phyloP scores from a whole-genome alignment of 352 stramenopile species.

The Pythium volutum region DNA sequence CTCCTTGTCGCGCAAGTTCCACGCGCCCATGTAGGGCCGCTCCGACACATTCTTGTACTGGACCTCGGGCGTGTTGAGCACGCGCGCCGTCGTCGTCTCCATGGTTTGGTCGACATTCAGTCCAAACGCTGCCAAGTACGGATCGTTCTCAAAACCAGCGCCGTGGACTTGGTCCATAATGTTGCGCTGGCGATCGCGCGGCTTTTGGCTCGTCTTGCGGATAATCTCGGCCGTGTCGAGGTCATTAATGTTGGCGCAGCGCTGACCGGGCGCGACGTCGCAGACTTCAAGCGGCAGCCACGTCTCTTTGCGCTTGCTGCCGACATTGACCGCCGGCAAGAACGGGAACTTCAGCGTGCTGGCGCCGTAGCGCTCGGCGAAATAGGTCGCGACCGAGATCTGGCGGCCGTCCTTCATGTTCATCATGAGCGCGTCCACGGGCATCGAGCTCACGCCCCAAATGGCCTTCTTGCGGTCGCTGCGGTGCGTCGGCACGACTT shows the following conservation, averaged over 20 bases:
- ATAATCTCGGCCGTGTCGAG: conserved; percentile 85
- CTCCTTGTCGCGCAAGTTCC: conserved; percentile 75
- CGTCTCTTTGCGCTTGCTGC: conserved; percentile 41
- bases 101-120: conserved; percentile 54
- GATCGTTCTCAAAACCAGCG: conserved; percentile 71
- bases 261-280: conserved; percentile 62
- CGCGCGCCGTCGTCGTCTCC: conserved; percentile 40
- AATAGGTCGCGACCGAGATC: conserved; percentile 63
- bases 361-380: conserved; percentile 53
- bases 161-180: conserved; percentile 60
- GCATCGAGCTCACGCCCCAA: conserved; percentile 42
- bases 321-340: conserved; percentile 71
- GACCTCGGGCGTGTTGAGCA: conserved; percentile 60
- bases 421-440: conserved; percentile 44
- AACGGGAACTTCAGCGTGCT: conserved; percentile 50
- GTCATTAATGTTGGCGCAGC: conserved; percentile 73
- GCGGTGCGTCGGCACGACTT: conserved; percentile 55
- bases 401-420: conserved; percentile 43
- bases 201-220: conserved; percentile 49
- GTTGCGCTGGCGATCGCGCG: conserved; percentile 41
- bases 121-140: conserved; percentile 57
- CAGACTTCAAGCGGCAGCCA: conserved; percentile 87
- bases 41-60: conserved; percentile 64
- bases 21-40: conserved; percentile 51
- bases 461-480: conserved; percentile 58